These are phyloP conservation scores for Chaetomiaceae sp. DNA, from an alignment of 2,329 filamentous ascomycete species.

Conservation along the genomic window DNA sequence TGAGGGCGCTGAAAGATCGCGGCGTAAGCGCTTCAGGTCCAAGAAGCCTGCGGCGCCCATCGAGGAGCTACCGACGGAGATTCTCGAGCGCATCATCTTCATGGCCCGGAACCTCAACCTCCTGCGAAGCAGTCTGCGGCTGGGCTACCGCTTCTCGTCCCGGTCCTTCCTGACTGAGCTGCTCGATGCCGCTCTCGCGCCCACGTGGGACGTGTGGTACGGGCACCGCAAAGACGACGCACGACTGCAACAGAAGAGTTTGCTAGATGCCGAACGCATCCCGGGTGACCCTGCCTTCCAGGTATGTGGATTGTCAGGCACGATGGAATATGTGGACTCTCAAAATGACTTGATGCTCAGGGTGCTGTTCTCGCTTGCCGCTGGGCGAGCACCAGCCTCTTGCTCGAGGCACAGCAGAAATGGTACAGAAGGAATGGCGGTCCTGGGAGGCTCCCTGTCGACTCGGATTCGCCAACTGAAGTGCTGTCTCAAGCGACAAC, in stretches of 20 bases:
- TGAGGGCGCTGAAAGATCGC: not conserved
- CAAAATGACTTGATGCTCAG: too few species aligned
- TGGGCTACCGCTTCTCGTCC: conserved; percentile 43
- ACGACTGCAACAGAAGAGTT: conserved; percentile 12
- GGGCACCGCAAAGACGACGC: conserved; percentile 19
- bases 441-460: conserved; percentile 25
- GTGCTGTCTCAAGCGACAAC: too few species aligned
- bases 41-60: conserved; percentile 25
- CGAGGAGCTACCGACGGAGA: conserved; percentile 42
- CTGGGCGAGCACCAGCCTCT: conserved; percentile 40
- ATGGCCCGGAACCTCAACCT: conserved; percentile 45
- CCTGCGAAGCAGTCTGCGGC: conserved; percentile 36
- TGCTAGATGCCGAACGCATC: conserved; percentile 15
- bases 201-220: conserved; percentile 36
- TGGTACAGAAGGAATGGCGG: conserved; percentile 36
- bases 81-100: conserved; percentile 48
- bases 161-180: conserved; percentile 30
- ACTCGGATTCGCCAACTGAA: not conserved
- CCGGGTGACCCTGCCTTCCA: conserved; percentile 39
- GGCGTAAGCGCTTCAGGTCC: conserved; percentile 8
- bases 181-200: conserved; percentile 33
- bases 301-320: conserved; percentile 28
- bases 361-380: conserved; percentile 37
- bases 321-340: not conserved
- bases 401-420: conserved; percentile 42